Base-by-base conservation (phyloP, 805 yeast species). In the Hanseniaspora mollemarum region DNA sequence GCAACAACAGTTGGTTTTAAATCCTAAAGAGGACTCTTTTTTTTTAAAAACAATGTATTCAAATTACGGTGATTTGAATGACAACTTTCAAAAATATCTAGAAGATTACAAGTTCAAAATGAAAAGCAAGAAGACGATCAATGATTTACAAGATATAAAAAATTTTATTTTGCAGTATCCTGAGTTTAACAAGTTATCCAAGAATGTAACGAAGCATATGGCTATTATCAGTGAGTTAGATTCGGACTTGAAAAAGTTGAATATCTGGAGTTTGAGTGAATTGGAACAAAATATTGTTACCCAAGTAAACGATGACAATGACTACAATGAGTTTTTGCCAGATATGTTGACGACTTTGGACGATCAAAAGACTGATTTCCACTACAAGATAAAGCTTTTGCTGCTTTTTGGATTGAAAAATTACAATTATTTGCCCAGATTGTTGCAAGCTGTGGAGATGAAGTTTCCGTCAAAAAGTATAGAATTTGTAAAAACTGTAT, bases 21-120 rank as follows among this genome's bases (percentile, higher is more conserved):
- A 77, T 54, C 73, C 76, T 55, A 79, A 75, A 53, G 82, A 78
- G 54, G 99, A 92, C 63, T 64, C 71, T 19, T 92, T 92, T 60
- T 92, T 76, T 65, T 70, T 71, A 31, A 86, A 86, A 52, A 74
- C 92, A 2, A 83, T 87, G 88, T 86, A 77, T 62, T 71, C 84
- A 57, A 92, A 92, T 65, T 94, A 88, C 68, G 99, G 97, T 29
- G 97, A 92, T 62, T 70, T 92, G 49, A 92, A 96, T 38, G 95
- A 87, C 36, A 77, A 78, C 56, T 82, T 92, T 60, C 88, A 86
- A 59, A 80, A 75, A 51, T 86, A 85, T 60, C 96, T 92, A 29
- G 81, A 80, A 50, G 80, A 77, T 41, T 92, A 87, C 65, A 90
- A 87, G 60, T 63, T 71, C 19, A 84, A 83, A 60, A 84, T 96